Conservation (phyloP, 805 yeast genomes). For the Candida qinlingensis region DNA sequence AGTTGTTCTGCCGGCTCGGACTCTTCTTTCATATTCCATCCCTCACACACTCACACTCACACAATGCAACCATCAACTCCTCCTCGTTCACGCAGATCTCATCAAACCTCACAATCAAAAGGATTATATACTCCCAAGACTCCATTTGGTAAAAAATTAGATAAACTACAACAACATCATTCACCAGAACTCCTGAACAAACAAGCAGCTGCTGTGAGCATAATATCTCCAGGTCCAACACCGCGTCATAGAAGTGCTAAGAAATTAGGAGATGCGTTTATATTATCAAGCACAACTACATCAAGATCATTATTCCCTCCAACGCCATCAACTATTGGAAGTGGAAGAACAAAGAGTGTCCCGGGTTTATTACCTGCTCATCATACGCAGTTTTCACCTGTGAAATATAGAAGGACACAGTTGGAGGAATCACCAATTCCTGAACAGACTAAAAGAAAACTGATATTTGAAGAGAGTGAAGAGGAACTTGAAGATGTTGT, state of each 20-base stretch:
- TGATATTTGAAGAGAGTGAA: slow-evolving; percentile 13
- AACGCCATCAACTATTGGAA: slow-evolving; percentile 26
- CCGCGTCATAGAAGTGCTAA: slow-evolving; percentile 18
- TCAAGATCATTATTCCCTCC: slow-evolving; percentile 25
- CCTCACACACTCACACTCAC: background rate
- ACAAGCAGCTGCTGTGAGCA: slow-evolving; percentile 5
- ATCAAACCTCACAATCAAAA: slow-evolving; percentile 5
- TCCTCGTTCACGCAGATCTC: slow-evolving; percentile 13
- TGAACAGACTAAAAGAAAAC: slow-evolving; percentile 20
- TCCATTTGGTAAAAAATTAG: slow-evolving; percentile 17
- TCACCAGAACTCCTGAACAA: slow-evolving; percentile 7
- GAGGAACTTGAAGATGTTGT: slow-evolving; percentile 10
- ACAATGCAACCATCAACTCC: slow-evolving; percentile 22
- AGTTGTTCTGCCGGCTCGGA: slow-evolving; percentile 1
- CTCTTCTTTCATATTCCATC: background rate
- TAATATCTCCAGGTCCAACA: slow-evolving; percentile 20
- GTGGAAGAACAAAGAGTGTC: slow-evolving; percentile 20
- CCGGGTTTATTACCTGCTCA: slow-evolving; percentile 1
- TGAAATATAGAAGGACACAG: slow-evolving; percentile 8
- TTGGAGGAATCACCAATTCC: slow-evolving; percentile 9
- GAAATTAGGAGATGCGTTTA: slow-evolving; percentile 13
- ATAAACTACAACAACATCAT: slow-evolving; percentile 7
- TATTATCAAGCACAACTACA: slow-evolving; percentile 4
- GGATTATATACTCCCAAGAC: slow-evolving; percentile 19
- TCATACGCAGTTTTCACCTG: slow-evolving; percentile 6